Conservation (phyloP, 306 rosid genomes). For the Pueraria montana region DNA sequence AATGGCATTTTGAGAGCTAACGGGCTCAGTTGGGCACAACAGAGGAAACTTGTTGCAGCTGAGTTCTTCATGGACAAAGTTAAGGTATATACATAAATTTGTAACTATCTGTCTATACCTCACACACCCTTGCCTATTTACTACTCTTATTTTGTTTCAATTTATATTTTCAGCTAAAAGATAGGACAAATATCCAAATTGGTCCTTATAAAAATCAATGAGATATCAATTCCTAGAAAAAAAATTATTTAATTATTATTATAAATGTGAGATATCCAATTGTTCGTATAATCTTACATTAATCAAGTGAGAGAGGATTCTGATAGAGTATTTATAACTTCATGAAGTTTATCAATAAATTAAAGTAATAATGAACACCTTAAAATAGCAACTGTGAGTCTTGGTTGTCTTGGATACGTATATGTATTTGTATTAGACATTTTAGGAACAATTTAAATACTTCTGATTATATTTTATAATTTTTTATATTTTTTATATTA, state of each 20-base stretch:
- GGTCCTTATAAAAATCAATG: not conserved
- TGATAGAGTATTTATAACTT: too few species aligned
- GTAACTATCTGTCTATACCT: not conserved
- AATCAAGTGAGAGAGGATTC: too few species aligned
- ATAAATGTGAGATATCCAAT: not conserved
- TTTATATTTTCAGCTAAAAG: not conserved
- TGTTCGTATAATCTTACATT: too few species aligned
- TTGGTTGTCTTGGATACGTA: too few species aligned
- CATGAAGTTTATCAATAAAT: too few species aligned
- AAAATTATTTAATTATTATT: not conserved
- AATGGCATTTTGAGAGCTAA: conserved; percentile 86
- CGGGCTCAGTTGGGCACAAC: conserved; percentile 79
- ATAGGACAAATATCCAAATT: not conserved
- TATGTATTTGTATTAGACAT: too few species aligned
- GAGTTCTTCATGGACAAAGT: conserved; percentile 94
- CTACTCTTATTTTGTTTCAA: not conserved
- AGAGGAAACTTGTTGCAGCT: conserved; percentile 89
- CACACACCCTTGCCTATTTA: not conserved
- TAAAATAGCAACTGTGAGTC: too few species aligned
- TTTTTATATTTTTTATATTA: too few species aligned
- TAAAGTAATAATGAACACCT: too few species aligned
- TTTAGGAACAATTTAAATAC: too few species aligned
- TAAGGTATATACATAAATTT: conserved; percentile 59
- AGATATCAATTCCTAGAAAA: too few species aligned
- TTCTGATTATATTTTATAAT: too few species aligned